Evolutionary conservation across 306 rosid species (phyloP), one percentile per base, ranked within the genome.

Genomic region (Sophora flavescens): DNA sequence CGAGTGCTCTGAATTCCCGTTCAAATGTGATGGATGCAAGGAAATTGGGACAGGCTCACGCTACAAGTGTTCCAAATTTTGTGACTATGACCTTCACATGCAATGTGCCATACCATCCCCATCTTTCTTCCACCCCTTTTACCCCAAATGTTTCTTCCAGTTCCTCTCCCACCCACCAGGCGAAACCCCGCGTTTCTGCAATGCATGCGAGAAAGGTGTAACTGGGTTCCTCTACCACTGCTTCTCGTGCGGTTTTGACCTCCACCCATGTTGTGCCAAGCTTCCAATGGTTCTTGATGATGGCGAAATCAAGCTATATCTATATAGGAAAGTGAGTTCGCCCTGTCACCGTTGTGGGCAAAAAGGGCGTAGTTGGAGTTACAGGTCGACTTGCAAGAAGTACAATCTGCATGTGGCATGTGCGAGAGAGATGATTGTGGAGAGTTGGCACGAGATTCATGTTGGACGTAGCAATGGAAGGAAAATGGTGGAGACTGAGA

Each of bases 21-120:
- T 90, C 91, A 92, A 88, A 75, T 95, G 99, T 32, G 97, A 95
- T 16, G 99, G 99, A 2, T 95, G 99, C 93, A 92, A 90, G 76
- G 97, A 95, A 80, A 76, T 87, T 0, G 99, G 99, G 18, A 95
- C 92, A 7, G 99, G 99, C 2, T 92, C 96, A 0, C 85, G 88
- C 38, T 95, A 95, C 84, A 92, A 76, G 57, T 95, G 99, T 59
- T 41, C 80, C 59, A 5, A 75, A 12, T 26, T 28, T 6, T 95
- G 99, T 47, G 93, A 95, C 83, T 95, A 79, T 35, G 99, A 95
- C 18, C 97, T 95, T 53, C 99, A 95, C 82, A 80, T 83, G 84
- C 96, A 95, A 65, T 95, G 99, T 47, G 96, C 96, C 8, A 63
- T 89, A 1, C 93, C 96, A 14, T 83, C 90, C 4, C 74, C 89